Evolutionary conservation across 495 filamentous ascomycete species (phyloP).

Genomic region (Arthonia radiata): DNA sequence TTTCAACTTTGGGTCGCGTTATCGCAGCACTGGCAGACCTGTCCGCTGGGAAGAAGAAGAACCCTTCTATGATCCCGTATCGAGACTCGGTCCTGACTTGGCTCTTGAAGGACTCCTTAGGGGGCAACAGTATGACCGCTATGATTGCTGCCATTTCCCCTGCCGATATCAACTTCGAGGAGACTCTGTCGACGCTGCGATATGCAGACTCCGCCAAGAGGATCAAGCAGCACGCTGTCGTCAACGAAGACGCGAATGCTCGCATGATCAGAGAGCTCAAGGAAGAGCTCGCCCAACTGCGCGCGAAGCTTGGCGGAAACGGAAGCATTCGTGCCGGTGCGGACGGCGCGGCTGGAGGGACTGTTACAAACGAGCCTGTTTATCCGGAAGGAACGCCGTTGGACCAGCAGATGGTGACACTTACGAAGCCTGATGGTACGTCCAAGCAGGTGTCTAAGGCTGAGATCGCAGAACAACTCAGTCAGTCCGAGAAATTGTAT

Average conservation of each 20-base stretch:
- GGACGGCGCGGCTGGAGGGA: constrained; percentile 18
- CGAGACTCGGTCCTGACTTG: constrained; percentile 94
- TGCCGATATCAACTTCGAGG: constrained; percentile 97
- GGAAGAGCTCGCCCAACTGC: constrained; percentile 68
- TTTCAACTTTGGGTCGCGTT: constrained; percentile 81
- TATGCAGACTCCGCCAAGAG: constrained; percentile 96
- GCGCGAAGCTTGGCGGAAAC: constrained; percentile 64
- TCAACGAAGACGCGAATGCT: constrained; percentile 97
- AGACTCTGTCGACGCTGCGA: constrained; percentile 80
- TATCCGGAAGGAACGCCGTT: constrained; percentile 82
- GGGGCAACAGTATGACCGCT: constrained; percentile 89
- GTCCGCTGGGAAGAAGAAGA: too few species aligned
- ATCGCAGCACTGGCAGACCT: constrained; percentile 95
- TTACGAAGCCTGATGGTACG: constrained; percentile 59
- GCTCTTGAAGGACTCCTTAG: constrained; percentile 83
- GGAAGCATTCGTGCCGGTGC: constrained; percentile 17
- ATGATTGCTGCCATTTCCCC: constrained; percentile 98
- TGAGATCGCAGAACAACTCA: constrained; percentile 90
- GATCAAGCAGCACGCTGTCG: constrained; percentile 98
- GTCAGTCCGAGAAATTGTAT: constrained; percentile 86
- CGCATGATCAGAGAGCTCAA: constrained; percentile 97
- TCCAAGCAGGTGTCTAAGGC: constrained; percentile 95
- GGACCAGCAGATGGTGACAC: constrained; percentile 89
- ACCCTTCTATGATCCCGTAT: too few species aligned
- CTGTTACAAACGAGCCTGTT: constrained; percentile 39